These are phyloP conservation scores for Torulaspora delbrueckii DNA, from an alignment of 805 yeast genomes.

Conservation along the genomic window DNA sequence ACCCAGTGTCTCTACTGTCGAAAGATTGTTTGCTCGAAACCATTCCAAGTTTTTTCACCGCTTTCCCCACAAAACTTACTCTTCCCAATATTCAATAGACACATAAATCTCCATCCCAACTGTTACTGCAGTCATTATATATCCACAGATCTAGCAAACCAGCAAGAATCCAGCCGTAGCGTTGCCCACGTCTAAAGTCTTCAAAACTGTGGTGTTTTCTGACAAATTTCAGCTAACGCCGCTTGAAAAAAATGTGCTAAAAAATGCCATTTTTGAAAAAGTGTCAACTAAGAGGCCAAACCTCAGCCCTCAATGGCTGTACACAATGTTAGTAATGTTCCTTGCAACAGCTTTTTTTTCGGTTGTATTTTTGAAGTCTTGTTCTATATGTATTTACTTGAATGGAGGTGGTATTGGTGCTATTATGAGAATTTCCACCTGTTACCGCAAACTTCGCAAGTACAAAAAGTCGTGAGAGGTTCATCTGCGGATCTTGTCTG, in stretches of 20 bases:
- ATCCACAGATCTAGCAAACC: neutral
- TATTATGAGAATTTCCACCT: conserved; percentile 89
- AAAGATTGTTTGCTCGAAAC: neutral
- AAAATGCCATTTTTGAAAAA: neutral
- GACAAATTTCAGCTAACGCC: neutral
- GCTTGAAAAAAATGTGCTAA: neutral
- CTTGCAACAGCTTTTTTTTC: neutral
- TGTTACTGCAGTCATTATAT: neutral
- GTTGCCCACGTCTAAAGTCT: neutral
- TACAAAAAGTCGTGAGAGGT: conserved; percentile 96
- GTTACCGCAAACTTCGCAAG: conserved; percentile 95
- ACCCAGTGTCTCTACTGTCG: neutral
- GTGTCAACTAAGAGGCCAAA: neutral
- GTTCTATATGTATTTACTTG: neutral
- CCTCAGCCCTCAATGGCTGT: neutral
- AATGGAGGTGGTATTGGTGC: neutral
- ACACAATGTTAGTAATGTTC: neutral
- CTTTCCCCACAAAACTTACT: neutral
- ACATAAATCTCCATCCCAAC: neutral
- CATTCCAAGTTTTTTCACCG: neutral
- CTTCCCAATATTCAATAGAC: no score
- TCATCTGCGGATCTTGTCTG: conserved; percentile 99
- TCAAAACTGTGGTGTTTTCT: neutral
- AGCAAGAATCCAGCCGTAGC: neutral
- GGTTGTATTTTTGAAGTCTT: neutral